These are phyloP conservation scores for Sisymbrium irio DNA, from an alignment of 345 rosid genomes.

Conservation along the genomic window DNA sequence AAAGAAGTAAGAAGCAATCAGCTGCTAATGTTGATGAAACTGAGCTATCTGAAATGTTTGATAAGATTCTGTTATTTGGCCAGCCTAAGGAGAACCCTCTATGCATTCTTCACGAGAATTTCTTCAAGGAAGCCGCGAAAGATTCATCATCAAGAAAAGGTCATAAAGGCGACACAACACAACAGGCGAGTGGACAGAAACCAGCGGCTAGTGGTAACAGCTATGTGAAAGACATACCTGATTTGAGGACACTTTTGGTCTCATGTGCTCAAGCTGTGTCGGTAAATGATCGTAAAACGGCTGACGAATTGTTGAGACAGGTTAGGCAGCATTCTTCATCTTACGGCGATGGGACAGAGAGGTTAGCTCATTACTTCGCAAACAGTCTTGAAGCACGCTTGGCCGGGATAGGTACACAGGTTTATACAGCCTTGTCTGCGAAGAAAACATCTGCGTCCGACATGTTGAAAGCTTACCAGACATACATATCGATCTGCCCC, in stretches of 20 bases:
- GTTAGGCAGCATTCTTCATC: constrained; percentile 70
- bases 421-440: constrained; percentile 39
- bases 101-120: constrained; percentile 29
- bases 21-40: constrained; percentile 41
- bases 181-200: constrained; percentile 28
- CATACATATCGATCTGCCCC: constrained; percentile 48
- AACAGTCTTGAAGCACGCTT: constrained; percentile 77
- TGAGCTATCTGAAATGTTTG: constrained; percentile 62
- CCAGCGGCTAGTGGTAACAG: constrained; percentile 5
- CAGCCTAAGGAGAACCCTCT: constrained; percentile 10
- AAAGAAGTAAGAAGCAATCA: constrained; percentile 57
- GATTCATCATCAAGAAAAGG: not conserved
- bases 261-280: constrained; percentile 83
- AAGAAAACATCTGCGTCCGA: constrained; percentile 54
- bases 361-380: constrained; percentile 77
- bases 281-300: constrained; percentile 51
- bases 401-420: constrained; percentile 51
- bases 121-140: constrained; percentile 4
- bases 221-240: constrained; percentile 48
- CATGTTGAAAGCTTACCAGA: constrained; percentile 59
- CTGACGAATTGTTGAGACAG: constrained; percentile 58
- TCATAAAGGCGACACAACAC: constrained; percentile 13
- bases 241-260: constrained; percentile 64
- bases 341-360: constrained; percentile 69
- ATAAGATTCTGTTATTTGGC: constrained; percentile 47